A percentile compares a stretch with the other conserved stretches of the same genome.
These are phyloP conservation scores for Microascus cirrosus DNA, from an alignment of 2,329 filamentous ascomycete genomes.

Conservation along the genomic window DNA sequence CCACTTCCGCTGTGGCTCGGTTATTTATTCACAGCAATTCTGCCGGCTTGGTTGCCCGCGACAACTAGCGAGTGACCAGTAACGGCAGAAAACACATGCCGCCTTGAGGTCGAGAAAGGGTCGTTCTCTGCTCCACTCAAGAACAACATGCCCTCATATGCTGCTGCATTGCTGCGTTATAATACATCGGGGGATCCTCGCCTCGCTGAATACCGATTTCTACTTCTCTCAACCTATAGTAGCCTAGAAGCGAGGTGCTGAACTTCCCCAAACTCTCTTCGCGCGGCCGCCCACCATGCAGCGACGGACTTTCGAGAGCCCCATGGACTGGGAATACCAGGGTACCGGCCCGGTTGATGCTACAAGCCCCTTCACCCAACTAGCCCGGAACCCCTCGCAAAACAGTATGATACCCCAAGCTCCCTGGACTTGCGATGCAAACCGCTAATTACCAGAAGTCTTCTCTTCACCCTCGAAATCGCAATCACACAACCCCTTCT, in stretches of 20 bases:
- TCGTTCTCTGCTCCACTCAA: background rate
- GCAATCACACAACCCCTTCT: background rate
- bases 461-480: slow-evolving; percentile 1
- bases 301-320: slow-evolving; percentile 45
- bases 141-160: background rate
- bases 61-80: slow-evolving; percentile 8
- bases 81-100: background rate
- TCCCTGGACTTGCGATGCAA: background rate
- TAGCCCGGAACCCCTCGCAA: slow-evolving; percentile 26
- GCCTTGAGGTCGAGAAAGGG: background rate
- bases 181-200: no score
- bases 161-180: no score
- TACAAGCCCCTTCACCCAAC: slow-evolving; percentile 50
- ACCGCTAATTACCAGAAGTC: background rate
- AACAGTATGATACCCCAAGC: slow-evolving; percentile 24
- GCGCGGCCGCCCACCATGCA: slow-evolving; percentile 26
- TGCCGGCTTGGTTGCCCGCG: slow-evolving; percentile 14
- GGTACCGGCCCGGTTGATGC: slow-evolving; percentile 44
- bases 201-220: background rate
- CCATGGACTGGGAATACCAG: slow-evolving; percentile 59
- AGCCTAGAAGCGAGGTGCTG: background rate
- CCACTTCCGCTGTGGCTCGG: background rate
- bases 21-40: slow-evolving; percentile 12
- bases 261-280: background rate
- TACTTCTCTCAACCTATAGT: background rate